phyloP scores from a whole-genome alignment of 1,139 yeast species.

The Magnusiomyces suaveolens region DNA sequence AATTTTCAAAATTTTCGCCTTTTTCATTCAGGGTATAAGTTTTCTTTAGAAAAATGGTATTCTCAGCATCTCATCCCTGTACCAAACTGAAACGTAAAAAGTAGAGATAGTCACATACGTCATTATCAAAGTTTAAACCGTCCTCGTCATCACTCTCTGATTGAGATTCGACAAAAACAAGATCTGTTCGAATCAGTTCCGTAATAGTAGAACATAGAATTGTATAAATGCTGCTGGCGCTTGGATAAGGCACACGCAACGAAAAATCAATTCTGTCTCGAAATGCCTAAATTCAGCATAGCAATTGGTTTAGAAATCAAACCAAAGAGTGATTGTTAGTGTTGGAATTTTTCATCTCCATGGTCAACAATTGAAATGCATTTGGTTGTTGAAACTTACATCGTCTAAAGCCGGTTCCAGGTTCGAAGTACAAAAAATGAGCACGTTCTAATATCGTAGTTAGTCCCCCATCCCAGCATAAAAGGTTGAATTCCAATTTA shows the following conservation, averaged over 20 bases:
- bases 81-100: too few species aligned
- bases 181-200: not conserved
- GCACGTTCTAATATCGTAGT: constrained; percentile 2
- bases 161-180: not conserved
- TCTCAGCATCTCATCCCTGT: too few species aligned
- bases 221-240: not conserved
- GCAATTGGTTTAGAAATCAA: too few species aligned
- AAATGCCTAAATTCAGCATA: constrained; percentile 3
- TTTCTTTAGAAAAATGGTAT: too few species aligned
- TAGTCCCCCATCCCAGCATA: too few species aligned
- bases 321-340: not conserved
- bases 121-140: too few species aligned
- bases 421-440: constrained; percentile 2
- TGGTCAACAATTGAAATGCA: too few species aligned
- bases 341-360: too few species aligned
- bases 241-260: not conserved
- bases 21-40: too few species aligned
- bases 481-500: not conserved
- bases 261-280: constrained; percentile 4
- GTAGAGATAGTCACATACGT: too few species aligned
- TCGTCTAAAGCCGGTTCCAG: constrained; percentile 3
- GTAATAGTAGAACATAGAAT: constrained; percentile 1
- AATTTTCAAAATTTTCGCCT: too few species aligned
- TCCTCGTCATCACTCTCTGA: not conserved
- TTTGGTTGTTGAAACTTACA: not conserved